Base-by-base conservation (phyloP, 2,329 filamentous ascomycete species). In the Talaromyces funiculosus region DNA sequence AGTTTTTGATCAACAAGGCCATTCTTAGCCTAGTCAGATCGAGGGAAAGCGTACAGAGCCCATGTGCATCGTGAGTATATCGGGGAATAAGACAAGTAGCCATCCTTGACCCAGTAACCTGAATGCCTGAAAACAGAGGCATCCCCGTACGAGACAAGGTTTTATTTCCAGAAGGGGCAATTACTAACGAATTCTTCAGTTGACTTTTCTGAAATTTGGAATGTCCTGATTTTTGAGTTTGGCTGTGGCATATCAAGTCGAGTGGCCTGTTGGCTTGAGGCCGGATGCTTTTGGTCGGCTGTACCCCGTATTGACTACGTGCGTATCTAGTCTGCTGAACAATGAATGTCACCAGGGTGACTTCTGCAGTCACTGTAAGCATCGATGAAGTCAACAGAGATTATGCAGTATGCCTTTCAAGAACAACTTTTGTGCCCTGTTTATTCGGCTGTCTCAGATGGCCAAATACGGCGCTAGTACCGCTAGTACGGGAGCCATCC, bases 61-160 rank as follows among this genome's bases (percentile, higher is more conserved):
- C 7, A 18, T 29, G 31, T 12, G 47, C n/a, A 3, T 10, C 49
- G 49, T 29, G 35, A 35, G 29, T 53, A 53, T 53, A 53, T 53
- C 49, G 49, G 49, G 20, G 29, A 37, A 53, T 37, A 33, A 33
- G 1, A 9, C 9, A 33, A 12, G 12, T n/a, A n/a, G n/a, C n/a
- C n/a, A n/a, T n/a, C n/a, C n/a, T n/a, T 51, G 47, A 51, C 29
- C 26, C 26, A 29, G 29, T 40, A 45, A 33, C 43, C 33, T 49
- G 55, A 16, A 18, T 40, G 56, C 56, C 56, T 58, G 56, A 38
- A 58, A 58, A 51, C 22, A 29, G 16, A 3, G 56, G 56, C 43
- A 40, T 18, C 29, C 16, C 14, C 20, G n/a, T 20, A 16, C 47
- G 29, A 51, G 47, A 33, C 29, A 18, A 31, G 16, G 24, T 31